phyloP scores from a whole-genome alignment of 257 asterid species.

The Petunia axillaris region DNA sequence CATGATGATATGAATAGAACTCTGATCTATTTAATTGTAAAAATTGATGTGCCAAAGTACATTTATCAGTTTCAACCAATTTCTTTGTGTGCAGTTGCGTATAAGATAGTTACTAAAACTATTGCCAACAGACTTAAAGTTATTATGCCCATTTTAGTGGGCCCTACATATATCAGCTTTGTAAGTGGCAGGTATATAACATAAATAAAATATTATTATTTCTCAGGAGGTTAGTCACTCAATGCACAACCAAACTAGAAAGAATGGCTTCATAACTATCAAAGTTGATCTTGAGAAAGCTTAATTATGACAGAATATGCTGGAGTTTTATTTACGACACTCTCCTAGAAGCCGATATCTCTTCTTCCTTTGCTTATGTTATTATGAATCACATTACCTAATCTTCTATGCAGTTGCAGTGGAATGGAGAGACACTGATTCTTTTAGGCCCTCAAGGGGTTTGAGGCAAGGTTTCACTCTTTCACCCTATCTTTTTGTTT shows the following conservation, averaged over 20 bases:
- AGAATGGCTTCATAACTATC: not conserved
- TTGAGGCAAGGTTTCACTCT: not conserved
- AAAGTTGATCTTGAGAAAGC: too few species aligned
- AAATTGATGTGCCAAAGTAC: not conserved
- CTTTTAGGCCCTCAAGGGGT: not conserved
- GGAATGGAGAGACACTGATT: not conserved
- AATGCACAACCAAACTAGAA: not conserved
- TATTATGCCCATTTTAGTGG: not conserved
- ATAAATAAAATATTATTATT: too few species aligned
- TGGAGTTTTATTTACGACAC: not conserved
- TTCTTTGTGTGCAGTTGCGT: not conserved
- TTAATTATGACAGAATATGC: too few species aligned
- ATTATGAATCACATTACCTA: not conserved
- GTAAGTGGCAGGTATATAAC: not conserved
- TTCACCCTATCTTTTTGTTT: not conserved
- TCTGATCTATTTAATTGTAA: not conserved
- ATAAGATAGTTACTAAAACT: too few species aligned
- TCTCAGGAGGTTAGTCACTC: not conserved
- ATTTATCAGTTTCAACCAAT: not conserved
- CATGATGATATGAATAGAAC: not conserved
- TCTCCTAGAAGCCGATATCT: not conserved
- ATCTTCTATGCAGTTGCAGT: not conserved
- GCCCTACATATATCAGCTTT: not conserved
- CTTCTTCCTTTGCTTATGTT: not conserved
- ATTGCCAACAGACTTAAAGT: too few species aligned